A percentile compares a stretch with the other conserved stretches of the same genome.
Conservation (phyloP, 2,329 filamentous ascomycete genomes). For the Trichoderma breve region DNA sequence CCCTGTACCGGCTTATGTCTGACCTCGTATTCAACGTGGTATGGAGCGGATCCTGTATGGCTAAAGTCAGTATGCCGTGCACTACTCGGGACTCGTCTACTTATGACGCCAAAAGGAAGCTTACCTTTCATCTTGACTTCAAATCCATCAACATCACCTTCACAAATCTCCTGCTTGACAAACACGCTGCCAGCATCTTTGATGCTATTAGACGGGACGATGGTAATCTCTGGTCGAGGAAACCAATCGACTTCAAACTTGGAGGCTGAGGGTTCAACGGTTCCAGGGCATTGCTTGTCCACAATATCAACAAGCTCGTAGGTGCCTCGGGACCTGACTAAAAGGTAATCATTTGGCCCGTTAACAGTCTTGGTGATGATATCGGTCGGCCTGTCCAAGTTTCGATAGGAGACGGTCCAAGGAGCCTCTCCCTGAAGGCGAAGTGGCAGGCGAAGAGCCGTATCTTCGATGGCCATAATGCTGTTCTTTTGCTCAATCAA, state of each 20-base stretch:
- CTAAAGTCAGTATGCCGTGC: slow-evolving; percentile 30
- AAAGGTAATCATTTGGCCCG: slow-evolving; percentile 64
- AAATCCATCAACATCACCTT: slow-evolving; percentile 88
- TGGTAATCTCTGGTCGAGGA: slow-evolving; percentile 68
- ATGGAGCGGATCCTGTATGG: slow-evolving; percentile 68
- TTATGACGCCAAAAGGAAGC: slow-evolving; percentile 25
- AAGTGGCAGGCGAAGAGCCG: slow-evolving; percentile 71
- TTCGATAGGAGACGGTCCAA: slow-evolving; percentile 77
- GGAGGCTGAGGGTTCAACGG: slow-evolving; percentile 70
- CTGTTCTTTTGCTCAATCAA: slow-evolving; percentile 75
- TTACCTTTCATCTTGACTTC: slow-evolving; percentile 76
- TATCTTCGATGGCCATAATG: slow-evolving; percentile 74
- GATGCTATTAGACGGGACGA: slow-evolving; percentile 65
- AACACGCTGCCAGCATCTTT: slow-evolving; percentile 47
- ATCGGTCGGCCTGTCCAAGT: slow-evolving; percentile 54
- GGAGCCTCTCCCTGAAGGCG: slow-evolving; percentile 82
- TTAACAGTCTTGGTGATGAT: slow-evolving; percentile 49
- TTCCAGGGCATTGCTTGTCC: slow-evolving; percentile 79
- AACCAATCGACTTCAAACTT: slow-evolving; percentile 84
- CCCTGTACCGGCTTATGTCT: slow-evolving; percentile 68
- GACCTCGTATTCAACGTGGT: slow-evolving; percentile 77
- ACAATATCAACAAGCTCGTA: slow-evolving; percentile 78
- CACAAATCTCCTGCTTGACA: slow-evolving; percentile 80
- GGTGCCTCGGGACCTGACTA: slow-evolving; percentile 64
- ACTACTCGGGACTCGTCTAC: background rate